Percentiles rank a stretch among this genome's conserved stretches.
Evolutionary conservation across 768 basidiomycete species (phyloP).

Genomic region (Suillus discolor): DNA sequence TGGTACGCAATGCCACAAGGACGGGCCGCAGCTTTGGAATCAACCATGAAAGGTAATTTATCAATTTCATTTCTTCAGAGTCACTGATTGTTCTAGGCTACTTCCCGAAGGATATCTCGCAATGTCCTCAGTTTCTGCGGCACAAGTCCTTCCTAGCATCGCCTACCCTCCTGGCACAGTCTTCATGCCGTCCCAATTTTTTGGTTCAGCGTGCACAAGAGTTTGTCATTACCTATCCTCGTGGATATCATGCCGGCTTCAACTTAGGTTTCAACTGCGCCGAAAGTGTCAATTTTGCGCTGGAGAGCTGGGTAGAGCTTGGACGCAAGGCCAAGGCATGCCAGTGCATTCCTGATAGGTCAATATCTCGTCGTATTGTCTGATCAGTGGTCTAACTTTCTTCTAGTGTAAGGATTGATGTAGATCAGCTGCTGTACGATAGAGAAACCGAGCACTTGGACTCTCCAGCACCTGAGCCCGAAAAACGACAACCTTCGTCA

Average conservation of each 20-base stretch:
- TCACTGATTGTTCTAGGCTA: slow-evolving; percentile 53
- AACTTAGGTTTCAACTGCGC: slow-evolving; percentile 97
- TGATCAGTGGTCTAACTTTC: slow-evolving; percentile 13
- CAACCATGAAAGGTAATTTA: slow-evolving; percentile 78
- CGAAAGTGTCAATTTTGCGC: slow-evolving; percentile 95
- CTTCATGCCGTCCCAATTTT: slow-evolving; percentile 79
- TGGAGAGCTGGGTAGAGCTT: slow-evolving; percentile 91
- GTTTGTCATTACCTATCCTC: slow-evolving; percentile 93
- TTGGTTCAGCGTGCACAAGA: slow-evolving; percentile 94
- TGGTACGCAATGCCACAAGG: slow-evolving; percentile 97
- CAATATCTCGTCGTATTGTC: slow-evolving; percentile 12
- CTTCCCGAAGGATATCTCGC: slow-evolving; percentile 84
- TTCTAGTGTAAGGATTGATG: slow-evolving; percentile 87
- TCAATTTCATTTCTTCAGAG: background rate
- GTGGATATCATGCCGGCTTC: slow-evolving; percentile 97
- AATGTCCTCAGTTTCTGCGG: slow-evolving; percentile 91
- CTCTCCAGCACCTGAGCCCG: background rate
- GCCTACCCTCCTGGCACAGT: slow-evolving; percentile 77
- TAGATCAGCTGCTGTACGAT: slow-evolving; percentile 80
- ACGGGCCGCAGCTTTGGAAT: slow-evolving; percentile 80
- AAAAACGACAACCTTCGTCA: slow-evolving; percentile 18
- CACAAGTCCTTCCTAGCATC: slow-evolving; percentile 97
- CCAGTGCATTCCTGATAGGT: slow-evolving; percentile 77
- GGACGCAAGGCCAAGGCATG: slow-evolving; percentile 81
- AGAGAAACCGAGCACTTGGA: slow-evolving; percentile 50